These are phyloP conservation scores for Camellia lanceoleosa DNA, from an alignment of 148 eudicot species.

Conservation along the genomic window DNA sequence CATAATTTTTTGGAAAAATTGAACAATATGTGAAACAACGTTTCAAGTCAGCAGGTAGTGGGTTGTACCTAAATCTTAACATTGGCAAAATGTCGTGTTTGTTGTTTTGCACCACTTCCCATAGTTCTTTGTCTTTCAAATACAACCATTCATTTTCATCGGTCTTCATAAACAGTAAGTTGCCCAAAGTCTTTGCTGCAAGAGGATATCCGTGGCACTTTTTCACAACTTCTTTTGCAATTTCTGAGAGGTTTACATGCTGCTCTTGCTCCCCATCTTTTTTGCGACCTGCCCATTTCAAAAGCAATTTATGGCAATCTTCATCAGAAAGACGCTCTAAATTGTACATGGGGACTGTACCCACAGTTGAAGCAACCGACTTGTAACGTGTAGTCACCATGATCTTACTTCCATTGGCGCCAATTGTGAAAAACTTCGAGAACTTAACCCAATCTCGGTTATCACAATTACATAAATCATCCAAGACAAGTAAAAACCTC, in stretches of 20 bases:
- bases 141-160: background rate
- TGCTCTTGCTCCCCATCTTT: background rate
- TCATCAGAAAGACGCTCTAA: constrained; percentile 10
- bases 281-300: constrained; percentile 11
- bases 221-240: constrained; percentile 2
- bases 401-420: constrained; percentile 15
- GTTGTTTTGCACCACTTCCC: background rate
- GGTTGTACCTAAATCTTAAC: background rate
- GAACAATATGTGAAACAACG: constrained; percentile 16
- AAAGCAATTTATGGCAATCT: constrained; percentile 14
- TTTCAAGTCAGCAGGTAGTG: constrained; percentile 11
- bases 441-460: constrained; percentile 11
- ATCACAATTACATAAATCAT: constrained; percentile 16
- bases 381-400: constrained; percentile 21
- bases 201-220: constrained; percentile 10
- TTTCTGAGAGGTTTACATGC: constrained; percentile 7
- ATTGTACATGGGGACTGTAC: background rate
- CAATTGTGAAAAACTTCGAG: constrained; percentile 1
- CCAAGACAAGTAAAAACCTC: constrained; percentile 16
- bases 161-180: background rate
- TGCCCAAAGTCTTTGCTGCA: background rate
- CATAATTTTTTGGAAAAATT: background rate
- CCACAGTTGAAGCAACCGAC: constrained; percentile 11
- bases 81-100: background rate
- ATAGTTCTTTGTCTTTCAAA: background rate